Evolutionary conservation across 2,329 filamentous ascomycete species (phyloP), one percentile per base, ranked within the genome.

Genomic region (Curvularia eragrostidis): DNA sequence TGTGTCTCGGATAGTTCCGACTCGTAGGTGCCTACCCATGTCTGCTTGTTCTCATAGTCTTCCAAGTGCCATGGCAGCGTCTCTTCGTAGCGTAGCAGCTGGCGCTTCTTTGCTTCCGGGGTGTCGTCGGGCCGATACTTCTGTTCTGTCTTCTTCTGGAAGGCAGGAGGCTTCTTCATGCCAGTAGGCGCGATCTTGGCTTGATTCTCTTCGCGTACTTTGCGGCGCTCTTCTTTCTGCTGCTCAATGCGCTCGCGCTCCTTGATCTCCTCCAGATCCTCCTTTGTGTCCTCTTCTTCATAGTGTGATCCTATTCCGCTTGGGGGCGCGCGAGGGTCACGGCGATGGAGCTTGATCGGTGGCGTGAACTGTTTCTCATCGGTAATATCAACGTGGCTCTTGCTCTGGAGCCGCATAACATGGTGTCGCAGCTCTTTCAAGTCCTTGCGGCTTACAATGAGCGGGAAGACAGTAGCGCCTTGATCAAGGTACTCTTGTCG

Each of bases 51-150:
- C 70, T 99, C 94, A 39, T 93, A 96, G 75, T 99, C 95, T 74
- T 99, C 95, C 34, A 99, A 78, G 75, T 97, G 93, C 95, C 95
- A 99, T 5, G 95, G 95, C 48, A 97, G 82, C 3, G 94, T 92
- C 76, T 99, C 95, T 75, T 98, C 95, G 66, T 98, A 99, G 62
- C 93, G 85, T 41, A 88, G 79, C 58, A 86, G 81, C 41, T 84
- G 81, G 48, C 81, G 80, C 58, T 89, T 78, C 87, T 87, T 81
- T 84, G 96, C 83, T 85, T 95, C 81, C 79, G 84, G 84, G 1
- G 87, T 87, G 72, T 88, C 86, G 56, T 96, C 91, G n/a, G 90
- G 86, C 65, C 91, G 88, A 71, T 91, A 93, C 21, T 96, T 90
- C 68, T 93, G 91, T 63, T 92, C 90, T 1, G 89, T 94, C 71